Percentiles rank a stretch among this genome's conserved stretches.
phyloP scores from a whole-genome alignment of 2,329 filamentous ascomycete species.

The Xylariaceae sp. region DNA sequence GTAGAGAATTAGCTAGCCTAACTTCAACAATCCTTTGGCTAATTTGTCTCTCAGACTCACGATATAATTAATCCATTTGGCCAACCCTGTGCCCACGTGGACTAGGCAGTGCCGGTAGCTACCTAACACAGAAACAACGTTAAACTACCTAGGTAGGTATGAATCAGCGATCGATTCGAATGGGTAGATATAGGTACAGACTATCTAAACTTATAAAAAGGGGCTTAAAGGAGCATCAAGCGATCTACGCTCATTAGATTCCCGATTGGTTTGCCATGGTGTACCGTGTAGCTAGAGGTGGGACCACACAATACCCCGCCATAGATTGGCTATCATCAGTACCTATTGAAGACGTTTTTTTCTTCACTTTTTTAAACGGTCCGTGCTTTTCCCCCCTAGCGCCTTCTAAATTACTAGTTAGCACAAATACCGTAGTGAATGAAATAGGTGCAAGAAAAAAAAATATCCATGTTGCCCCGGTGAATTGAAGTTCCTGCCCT shows the following conservation, averaged over 20 bases:
- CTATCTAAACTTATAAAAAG: too few species aligned
- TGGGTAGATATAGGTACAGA: too few species aligned
- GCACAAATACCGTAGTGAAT: background rate
- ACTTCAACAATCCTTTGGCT: too few species aligned
- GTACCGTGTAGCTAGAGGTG: conserved; percentile 4
- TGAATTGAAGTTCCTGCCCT: conserved; percentile 5
- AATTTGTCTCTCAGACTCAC: too few species aligned
- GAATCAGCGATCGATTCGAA: too few species aligned
- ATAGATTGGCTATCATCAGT: conserved; percentile 11
- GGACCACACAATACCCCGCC: conserved; percentile 15
- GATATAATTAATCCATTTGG: too few species aligned
- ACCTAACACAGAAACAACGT: too few species aligned
- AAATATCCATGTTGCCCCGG: conserved; percentile 18
- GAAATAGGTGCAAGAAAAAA: conserved; percentile 13
- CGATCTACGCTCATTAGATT: background rate
- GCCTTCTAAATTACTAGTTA: background rate
- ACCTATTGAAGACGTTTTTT: conserved; percentile 9
- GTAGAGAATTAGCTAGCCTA: too few species aligned
- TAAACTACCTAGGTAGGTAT: too few species aligned
- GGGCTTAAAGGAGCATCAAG: too few species aligned
- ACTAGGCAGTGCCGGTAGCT: too few species aligned
- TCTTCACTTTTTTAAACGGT: background rate
- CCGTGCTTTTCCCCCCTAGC: background rate
- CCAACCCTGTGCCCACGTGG: too few species aligned
- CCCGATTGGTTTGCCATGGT: background rate